A percentile compares a stretch with the other conserved stretches of the same genome.
These are phyloP conservation scores for Cadophora sp. DNA, from an alignment of 2,329 filamentous ascomycete species.

Conservation along the genomic window DNA sequence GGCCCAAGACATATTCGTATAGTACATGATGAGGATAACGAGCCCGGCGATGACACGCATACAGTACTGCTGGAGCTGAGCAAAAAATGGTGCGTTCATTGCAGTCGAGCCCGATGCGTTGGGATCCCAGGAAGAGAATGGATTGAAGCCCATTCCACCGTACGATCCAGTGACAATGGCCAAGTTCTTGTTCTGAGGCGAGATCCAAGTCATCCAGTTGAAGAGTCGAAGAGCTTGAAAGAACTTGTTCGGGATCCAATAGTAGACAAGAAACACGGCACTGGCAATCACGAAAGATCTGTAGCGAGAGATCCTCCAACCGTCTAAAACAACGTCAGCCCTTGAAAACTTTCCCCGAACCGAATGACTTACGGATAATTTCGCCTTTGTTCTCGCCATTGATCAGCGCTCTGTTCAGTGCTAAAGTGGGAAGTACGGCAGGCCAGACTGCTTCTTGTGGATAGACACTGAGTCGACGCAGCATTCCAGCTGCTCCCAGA, in stretches of 20 bases:
- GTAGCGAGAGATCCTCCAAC: slow-evolving; percentile 49
- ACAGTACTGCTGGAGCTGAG: slow-evolving; percentile 27
- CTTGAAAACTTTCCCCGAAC: too few species aligned
- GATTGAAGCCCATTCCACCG: slow-evolving; percentile 55
- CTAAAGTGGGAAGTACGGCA: slow-evolving; percentile 45
- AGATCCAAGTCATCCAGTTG: slow-evolving; percentile 40
- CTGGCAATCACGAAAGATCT: slow-evolving; percentile 48
- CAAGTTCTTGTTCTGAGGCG: slow-evolving; percentile 40
- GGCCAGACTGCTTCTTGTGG: slow-evolving; percentile 48
- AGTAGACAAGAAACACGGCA: slow-evolving; percentile 39
- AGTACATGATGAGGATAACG: slow-evolving; percentile 28
- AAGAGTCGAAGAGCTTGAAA: slow-evolving; percentile 45
- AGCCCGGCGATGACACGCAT: slow-evolving; percentile 23
- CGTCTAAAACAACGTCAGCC: slow-evolving; percentile 45
- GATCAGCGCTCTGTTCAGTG: slow-evolving; percentile 46
- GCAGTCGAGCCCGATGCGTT: slow-evolving; percentile 48
- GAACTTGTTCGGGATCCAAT: slow-evolving; percentile 45
- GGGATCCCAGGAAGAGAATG: slow-evolving; percentile 58
- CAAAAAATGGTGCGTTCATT: slow-evolving; percentile 48
- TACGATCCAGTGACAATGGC: slow-evolving; percentile 53
- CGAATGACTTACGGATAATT: not conserved
- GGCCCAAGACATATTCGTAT: slow-evolving; percentile 23
- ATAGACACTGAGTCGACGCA: slow-evolving; percentile 48
- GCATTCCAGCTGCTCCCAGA: slow-evolving; percentile 46
- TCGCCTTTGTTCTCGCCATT: slow-evolving; percentile 28